Evolutionary conservation across 768 basidiomycete genomes (phyloP).

Genomic region (Pleurotus cornucopiae): DNA sequence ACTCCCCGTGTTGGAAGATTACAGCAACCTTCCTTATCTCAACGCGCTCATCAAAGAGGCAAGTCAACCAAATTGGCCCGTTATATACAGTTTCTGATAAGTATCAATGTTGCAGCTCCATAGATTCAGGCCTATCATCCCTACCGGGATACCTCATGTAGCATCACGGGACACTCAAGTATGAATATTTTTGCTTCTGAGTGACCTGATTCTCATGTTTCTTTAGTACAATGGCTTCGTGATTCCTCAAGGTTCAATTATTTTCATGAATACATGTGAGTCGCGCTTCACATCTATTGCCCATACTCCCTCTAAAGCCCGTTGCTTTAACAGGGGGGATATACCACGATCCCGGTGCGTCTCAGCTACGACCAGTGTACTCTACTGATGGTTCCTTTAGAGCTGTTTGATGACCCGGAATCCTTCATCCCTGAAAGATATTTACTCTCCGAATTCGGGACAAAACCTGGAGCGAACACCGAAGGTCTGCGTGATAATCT

Average conservation of each 20-base stretch:
- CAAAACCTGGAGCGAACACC: background rate
- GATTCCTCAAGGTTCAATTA: background rate
- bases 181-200: background rate
- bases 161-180: background rate
- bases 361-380: background rate
- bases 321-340: background rate
- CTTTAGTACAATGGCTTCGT: background rate
- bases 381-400: background rate
- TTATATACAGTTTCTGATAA: background rate
- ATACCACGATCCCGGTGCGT: background rate
- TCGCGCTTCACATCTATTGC: background rate
- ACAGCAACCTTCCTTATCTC: background rate
- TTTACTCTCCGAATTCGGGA: background rate
- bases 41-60: slow-evolving; percentile 1
- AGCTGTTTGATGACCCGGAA: background rate
- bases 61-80: background rate
- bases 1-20: background rate
- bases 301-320: background rate
- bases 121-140: background rate
- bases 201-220: too few relatives aligned
- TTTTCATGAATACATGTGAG: background rate
- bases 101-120: background rate
- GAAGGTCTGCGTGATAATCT: background rate
- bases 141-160: background rate
- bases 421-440: background rate